phyloP scores from a whole-genome alignment of 2,329 filamentous ascomycete genomes.

The Pochonia chlamydosporia region DNA sequence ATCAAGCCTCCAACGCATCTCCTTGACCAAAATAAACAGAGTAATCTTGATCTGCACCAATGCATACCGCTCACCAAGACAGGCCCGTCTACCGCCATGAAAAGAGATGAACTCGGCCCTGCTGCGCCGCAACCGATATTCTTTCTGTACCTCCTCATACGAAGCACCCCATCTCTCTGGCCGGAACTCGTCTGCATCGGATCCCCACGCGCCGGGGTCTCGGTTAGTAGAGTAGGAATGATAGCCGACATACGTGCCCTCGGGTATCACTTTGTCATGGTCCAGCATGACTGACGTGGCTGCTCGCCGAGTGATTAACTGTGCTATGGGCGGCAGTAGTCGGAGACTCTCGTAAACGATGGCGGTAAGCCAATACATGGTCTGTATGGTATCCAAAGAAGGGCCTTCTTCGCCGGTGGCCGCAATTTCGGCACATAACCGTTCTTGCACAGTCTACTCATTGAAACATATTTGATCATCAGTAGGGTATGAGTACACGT shows the following conservation, averaged over 20 bases:
- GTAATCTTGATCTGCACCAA: conserved; percentile 30
- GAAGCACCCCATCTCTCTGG: conserved; percentile 32
- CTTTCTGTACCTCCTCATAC: conserved; percentile 25
- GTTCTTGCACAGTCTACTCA: conserved; percentile 20
- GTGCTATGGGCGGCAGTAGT: conserved; percentile 42
- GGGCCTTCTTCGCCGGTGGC: conserved; percentile 3
- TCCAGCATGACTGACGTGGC: conserved; percentile 16
- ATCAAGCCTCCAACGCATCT: conserved; percentile 24
- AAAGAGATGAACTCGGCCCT: conserved; percentile 35
- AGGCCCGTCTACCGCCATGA: conserved; percentile 32
- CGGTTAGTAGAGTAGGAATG: conserved; percentile 33
- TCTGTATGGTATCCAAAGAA: conserved; percentile 17
- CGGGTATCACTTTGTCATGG: conserved; percentile 24
- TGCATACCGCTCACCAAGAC: conserved; percentile 34
- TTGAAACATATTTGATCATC: not conserved
- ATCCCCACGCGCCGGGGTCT: conserved; percentile 24
- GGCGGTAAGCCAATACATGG: conserved; percentile 35
- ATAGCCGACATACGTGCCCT: conserved; percentile 33
- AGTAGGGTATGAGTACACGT: not conserved
- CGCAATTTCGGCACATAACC: conserved; percentile 23
- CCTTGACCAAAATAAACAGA: conserved; percentile 22
- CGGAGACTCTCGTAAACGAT: conserved; percentile 40
- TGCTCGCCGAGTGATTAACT: conserved; percentile 40
- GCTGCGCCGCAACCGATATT: conserved; percentile 28
- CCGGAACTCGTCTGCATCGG: conserved; percentile 28